phyloP scores from a whole-genome alignment of 1,284 basidiomycete species.

The Tilletia indica region DNA sequence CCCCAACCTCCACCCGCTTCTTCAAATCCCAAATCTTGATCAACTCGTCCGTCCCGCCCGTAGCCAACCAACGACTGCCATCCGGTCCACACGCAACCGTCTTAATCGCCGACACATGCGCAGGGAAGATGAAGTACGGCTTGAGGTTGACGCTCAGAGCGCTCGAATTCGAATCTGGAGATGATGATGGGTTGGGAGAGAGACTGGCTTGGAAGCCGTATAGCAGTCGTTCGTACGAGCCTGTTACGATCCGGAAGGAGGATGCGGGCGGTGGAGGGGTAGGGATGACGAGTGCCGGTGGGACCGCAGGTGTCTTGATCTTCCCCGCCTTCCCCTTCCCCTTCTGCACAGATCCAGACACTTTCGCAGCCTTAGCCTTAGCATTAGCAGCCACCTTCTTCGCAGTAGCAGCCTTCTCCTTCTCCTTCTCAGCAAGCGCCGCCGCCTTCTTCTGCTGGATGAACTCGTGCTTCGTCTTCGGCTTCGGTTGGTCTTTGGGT shows the following conservation, averaged over 20 bases:
- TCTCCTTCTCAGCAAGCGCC: conserved; percentile 17
- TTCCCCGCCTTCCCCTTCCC: conserved; percentile 9
- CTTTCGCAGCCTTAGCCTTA: background rate
- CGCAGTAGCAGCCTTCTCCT: conserved; percentile 10
- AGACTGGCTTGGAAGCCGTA: conserved; percentile 80
- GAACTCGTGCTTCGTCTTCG: conserved; percentile 43
- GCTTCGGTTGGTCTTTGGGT: conserved; percentile 37
- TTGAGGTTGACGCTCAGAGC: conserved; percentile 60
- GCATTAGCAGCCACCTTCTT: background rate
- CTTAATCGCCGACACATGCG: conserved; percentile 88
- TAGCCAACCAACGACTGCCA: conserved; percentile 80
- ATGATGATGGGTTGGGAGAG: conserved; percentile 34
- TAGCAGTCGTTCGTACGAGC: conserved; percentile 90
- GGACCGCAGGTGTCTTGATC: background rate
- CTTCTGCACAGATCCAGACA: background rate
- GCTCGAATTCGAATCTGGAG: conserved; percentile 26
- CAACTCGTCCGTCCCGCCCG: conserved; percentile 89
- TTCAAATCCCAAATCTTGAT: conserved; percentile 96
- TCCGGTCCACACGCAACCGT: conserved; percentile 69
- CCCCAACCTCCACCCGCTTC: conserved; percentile 85
- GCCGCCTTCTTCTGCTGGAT: conserved; percentile 37
- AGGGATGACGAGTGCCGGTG: conserved; percentile 24
- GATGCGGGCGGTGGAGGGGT: conserved; percentile 28
- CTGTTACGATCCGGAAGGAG: conserved; percentile 77
- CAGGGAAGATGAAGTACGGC: conserved; percentile 92